Conservation (phyloP, 768 basidiomycete species). For the Crepidotus variabilis region DNA sequence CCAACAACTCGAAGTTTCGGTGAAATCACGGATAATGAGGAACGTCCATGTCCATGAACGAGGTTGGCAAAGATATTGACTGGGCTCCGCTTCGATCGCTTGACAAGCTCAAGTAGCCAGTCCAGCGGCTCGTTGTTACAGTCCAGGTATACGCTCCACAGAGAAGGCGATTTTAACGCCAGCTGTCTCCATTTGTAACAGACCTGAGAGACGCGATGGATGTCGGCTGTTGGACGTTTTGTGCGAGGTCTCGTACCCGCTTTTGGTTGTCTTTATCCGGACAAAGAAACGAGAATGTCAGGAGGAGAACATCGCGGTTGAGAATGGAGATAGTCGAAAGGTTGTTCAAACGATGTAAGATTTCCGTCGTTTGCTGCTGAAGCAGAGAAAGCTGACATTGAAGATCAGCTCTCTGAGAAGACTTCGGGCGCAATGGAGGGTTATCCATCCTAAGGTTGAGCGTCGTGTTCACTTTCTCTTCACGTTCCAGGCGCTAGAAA, state of each 20-base stretch:
- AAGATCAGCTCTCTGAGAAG: not conserved
- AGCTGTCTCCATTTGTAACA: not conserved
- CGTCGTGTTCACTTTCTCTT: too few relatives aligned
- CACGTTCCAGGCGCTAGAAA: too few relatives aligned
- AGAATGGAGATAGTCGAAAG: not conserved
- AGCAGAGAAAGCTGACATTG: not conserved
- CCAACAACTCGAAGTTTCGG: too few relatives aligned
- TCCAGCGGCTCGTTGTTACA: not conserved
- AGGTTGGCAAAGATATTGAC: not conserved
- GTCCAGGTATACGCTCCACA: not conserved
- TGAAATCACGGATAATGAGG: too few relatives aligned
- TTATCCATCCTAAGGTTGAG: too few relatives aligned
- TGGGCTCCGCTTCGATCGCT: not conserved
- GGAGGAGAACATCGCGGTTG: not conserved
- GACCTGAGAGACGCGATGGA: not conserved
- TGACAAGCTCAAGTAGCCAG: not conserved
- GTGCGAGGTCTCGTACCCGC: too few relatives aligned
- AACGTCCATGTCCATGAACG: too few relatives aligned
- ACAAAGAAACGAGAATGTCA: not conserved
- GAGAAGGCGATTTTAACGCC: not conserved
- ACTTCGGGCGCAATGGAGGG: too few relatives aligned
- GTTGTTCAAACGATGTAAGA: not conserved
- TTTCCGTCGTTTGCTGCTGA: not conserved
- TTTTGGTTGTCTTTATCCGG: not conserved
- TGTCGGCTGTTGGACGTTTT: not conserved